Conservation (phyloP, 2,329 filamentous ascomycete genomes). For the Pleurostoma richardsiae region DNA sequence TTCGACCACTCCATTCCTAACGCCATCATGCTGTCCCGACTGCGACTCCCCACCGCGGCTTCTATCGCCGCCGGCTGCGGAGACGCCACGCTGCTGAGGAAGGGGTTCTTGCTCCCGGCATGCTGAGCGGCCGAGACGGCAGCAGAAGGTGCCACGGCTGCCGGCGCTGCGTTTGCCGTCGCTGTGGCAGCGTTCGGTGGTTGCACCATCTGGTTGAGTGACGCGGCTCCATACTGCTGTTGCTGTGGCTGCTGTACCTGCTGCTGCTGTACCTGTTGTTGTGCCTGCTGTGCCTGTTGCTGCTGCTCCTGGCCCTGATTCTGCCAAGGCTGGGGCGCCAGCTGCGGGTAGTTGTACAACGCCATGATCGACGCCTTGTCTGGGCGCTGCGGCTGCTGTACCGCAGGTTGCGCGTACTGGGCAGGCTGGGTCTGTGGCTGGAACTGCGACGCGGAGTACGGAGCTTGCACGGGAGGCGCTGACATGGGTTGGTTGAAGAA, state of each 20-base stretch:
- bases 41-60: slow-evolving; percentile 38
- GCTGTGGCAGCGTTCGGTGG: slow-evolving; percentile 17
- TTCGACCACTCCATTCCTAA: slow-evolving; percentile 61
- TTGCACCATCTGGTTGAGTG: slow-evolving; percentile 5
- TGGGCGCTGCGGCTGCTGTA: slow-evolving; percentile 41
- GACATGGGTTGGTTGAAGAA: slow-evolving; percentile 13
- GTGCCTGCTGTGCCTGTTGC: slow-evolving; percentile 36
- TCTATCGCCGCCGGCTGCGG: slow-evolving; percentile 9
- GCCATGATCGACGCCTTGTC: slow-evolving; percentile 74
- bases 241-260: slow-evolving; percentile 12
- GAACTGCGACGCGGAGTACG: slow-evolving; percentile 5
- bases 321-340: slow-evolving; percentile 32
- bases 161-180: slow-evolving; percentile 22
- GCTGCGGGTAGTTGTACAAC: slow-evolving; percentile 61
- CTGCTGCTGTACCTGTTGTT: slow-evolving; percentile 22
- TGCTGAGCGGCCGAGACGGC: neutral
- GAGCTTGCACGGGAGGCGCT: slow-evolving; percentile 7
- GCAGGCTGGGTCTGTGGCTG: slow-evolving; percentile 11
- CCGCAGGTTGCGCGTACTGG: slow-evolving; percentile 24
- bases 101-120: slow-evolving; percentile 51
- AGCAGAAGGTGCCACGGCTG: neutral
- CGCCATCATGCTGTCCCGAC: slow-evolving; percentile 68
- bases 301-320: slow-evolving; percentile 10
- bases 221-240: slow-evolving; percentile 12
- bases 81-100: slow-evolving; percentile 31